A percentile compares a stretch with the other conserved stretches of the same genome.
Conservation (phyloP, 164 flowering plant species). For the Macadamia tetraphylla region DNA sequence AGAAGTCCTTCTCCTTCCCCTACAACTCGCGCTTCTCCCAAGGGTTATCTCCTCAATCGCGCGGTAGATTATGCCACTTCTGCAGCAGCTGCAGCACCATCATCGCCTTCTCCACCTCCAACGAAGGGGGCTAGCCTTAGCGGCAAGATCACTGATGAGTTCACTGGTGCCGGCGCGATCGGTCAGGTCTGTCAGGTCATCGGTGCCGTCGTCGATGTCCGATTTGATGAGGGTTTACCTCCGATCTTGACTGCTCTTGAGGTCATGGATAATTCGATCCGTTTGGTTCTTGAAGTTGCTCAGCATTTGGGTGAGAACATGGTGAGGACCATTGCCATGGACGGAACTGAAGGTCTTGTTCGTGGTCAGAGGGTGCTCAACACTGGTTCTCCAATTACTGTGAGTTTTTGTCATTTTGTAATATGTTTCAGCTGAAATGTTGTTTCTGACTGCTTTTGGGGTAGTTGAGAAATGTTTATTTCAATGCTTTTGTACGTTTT, state of each 20-base stretch:
- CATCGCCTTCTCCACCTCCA: constrained; percentile 15
- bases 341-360: constrained; percentile 46
- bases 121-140: constrained; percentile 5
- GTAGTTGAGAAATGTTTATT: too few relatives aligned
- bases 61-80: constrained; percentile 26
- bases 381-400: constrained; percentile 51
- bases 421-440: neutral
- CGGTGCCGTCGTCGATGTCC: constrained; percentile 42
- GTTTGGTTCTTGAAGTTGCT: constrained; percentile 41
- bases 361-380: constrained; percentile 47
- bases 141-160: constrained; percentile 45
- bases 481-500: neutral
- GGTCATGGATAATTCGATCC: constrained; percentile 26
- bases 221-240: constrained; percentile 26
- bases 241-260: constrained; percentile 37
- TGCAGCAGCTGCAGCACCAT: constrained; percentile 23
- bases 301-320: constrained; percentile 44
- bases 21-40: constrained; percentile 22
- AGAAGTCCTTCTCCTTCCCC: constrained; percentile 20
- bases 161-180: constrained; percentile 35
- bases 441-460: too few relatives aligned
- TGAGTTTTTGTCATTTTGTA: constrained; percentile 8
- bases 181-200: constrained; percentile 37
- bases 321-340: constrained; percentile 52
- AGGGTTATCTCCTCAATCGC: constrained; percentile 26